Evolutionary conservation across 2,329 filamentous ascomycete genomes (phyloP).

Genomic region (Scedosporium boydii): DNA sequence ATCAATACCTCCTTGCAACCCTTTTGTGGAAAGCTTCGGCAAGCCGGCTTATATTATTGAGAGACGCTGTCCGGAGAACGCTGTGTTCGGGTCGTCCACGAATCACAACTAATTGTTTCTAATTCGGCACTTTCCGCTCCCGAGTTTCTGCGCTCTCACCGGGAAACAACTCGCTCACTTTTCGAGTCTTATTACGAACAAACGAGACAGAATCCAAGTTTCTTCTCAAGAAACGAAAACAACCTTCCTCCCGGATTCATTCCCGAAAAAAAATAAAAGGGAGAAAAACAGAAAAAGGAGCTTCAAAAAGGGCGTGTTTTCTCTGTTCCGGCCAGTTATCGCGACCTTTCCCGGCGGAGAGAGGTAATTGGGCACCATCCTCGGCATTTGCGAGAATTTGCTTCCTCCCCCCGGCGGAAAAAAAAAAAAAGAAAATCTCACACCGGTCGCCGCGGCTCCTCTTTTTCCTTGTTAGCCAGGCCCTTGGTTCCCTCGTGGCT

Average conservation of each 20-base stretch:
- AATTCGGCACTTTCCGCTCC: no score
- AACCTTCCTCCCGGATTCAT: neutral
- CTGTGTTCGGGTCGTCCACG: no score
- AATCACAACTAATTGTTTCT: no score
- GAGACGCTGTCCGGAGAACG: no score
- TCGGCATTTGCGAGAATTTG: neutral
- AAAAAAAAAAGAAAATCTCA: neutral
- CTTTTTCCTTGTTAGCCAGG: neutral
- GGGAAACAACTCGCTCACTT: no score
- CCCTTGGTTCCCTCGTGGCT: neutral
- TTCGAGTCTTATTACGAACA: no score
- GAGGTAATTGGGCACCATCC: neutral
- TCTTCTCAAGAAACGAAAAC: no score
- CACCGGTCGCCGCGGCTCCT: neutral
- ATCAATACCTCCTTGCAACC: no score
- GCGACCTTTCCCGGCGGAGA: neutral
- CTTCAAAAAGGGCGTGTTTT: neutral
- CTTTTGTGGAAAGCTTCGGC: no score
- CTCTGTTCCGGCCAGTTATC: neutral
- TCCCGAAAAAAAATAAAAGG: neutral
- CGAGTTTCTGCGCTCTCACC: neutral
- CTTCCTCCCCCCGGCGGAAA: neutral
- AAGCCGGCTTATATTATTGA: no score
- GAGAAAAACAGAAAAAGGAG: no score
- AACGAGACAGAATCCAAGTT: no score